Conservation (phyloP, 1,139 yeast genomes). For the Meyerozyma smithsonii region DNA sequence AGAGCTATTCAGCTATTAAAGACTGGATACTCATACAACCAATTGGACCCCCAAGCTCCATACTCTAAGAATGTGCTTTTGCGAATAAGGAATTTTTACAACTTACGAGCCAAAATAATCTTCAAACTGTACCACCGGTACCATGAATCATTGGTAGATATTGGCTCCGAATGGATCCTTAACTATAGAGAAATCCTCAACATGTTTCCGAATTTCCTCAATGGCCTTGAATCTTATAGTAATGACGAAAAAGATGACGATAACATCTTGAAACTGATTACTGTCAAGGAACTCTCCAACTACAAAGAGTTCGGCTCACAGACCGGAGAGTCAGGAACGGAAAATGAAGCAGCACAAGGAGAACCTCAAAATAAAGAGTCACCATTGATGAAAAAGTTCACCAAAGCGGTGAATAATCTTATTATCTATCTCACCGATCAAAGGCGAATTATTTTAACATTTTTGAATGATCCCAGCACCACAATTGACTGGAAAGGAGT, state of each 20-base stretch:
- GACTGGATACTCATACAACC: not conserved
- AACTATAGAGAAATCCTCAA: constrained; percentile 30
- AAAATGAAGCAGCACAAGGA: constrained; percentile 13
- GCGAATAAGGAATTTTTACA: constrained; percentile 25
- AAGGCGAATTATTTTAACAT: constrained; percentile 42
- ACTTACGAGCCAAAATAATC: constrained; percentile 26
- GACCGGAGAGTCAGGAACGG: constrained; percentile 29
- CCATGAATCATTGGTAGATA: constrained; percentile 39
- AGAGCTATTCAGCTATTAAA: constrained; percentile 28
- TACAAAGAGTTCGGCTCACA: not conserved
- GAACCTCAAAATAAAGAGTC: constrained; percentile 15
- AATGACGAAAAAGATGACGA: not conserved
- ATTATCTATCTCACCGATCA: constrained; percentile 55
- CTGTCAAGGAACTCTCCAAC: not conserved
- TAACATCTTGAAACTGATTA: not conserved
- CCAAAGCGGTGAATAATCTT: constrained; percentile 45
- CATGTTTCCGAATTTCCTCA: constrained; percentile 38
- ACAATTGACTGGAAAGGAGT: constrained; percentile 43
- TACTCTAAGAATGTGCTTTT: constrained; percentile 3
- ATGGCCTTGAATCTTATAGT: constrained; percentile 14
- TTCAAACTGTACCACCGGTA: constrained; percentile 34
- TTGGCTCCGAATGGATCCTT: constrained; percentile 41
- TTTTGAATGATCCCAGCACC: constrained; percentile 28
- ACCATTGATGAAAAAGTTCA: constrained; percentile 24
- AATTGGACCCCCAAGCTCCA: not conserved